Percentiles rank a stretch among this genome's conserved stretches.
Evolutionary conservation across 2,329 filamentous ascomycete species (phyloP).

Genomic region (Exophiala lecanii-corni): DNA sequence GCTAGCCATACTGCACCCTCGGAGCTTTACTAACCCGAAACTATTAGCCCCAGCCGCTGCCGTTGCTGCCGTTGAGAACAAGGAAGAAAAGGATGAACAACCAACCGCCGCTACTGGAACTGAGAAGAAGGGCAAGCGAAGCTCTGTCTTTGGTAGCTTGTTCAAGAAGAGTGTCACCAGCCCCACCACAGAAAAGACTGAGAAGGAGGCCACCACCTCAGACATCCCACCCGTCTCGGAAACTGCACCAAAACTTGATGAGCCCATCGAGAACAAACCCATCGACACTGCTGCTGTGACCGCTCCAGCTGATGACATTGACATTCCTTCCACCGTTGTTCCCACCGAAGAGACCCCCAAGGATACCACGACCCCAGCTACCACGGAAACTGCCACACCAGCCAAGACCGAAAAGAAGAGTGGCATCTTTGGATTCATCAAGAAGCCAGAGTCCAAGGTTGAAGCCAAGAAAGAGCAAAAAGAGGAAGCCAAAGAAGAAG

Average conservation of each 20-base stretch:
- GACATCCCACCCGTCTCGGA: conserved; percentile 44
- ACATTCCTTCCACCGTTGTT: conserved; percentile 28
- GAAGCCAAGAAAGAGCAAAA: conserved; percentile 27
- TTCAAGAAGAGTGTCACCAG: conserved; percentile 64
- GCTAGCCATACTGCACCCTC: conserved; percentile 12
- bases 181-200: conserved; percentile 42
- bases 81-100: conserved; percentile 42
- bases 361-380: conserved; percentile 28
- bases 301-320: conserved; percentile 37
- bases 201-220: conserved; percentile 47
- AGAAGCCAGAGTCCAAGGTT: conserved; percentile 31
- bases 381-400: conserved; percentile 29
- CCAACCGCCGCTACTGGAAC: conserved; percentile 46
- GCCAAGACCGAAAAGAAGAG: conserved; percentile 33
- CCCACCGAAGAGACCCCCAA: conserved; percentile 31
- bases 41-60: conserved; percentile 36
- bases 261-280: conserved; percentile 39
- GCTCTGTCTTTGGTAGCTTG: conserved; percentile 75
- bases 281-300: conserved; percentile 40
- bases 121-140: conserved; percentile 76
- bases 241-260: conserved; percentile 47
- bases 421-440: conserved; percentile 30
- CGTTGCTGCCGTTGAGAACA: conserved; percentile 47
- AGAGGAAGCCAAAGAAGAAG: conserved; percentile 27
- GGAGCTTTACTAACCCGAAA: conserved; percentile 16